A percentile compares a stretch with the other conserved stretches of the same genome.
These are phyloP conservation scores for Hippophae tibetana DNA, from an alignment of 306 rosid species.

Conservation along the genomic window DNA sequence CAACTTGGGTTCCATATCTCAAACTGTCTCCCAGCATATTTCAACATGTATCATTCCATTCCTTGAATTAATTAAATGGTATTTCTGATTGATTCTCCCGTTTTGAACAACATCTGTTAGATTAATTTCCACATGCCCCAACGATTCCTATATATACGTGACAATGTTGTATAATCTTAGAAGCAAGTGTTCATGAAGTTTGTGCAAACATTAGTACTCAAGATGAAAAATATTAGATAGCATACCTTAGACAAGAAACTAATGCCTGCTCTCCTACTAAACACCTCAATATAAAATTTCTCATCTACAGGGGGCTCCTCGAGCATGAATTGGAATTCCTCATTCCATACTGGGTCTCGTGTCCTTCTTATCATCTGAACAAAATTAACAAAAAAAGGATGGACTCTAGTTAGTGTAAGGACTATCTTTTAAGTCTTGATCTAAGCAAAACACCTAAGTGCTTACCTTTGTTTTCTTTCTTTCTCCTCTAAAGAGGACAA, in stretches of 20 bases:
- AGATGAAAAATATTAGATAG: background rate
- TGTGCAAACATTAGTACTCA: background rate
- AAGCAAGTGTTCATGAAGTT: too few relatives aligned
- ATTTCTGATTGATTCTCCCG: conserved; percentile 68
- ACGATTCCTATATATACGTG: conserved; percentile 43
- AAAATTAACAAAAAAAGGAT: background rate
- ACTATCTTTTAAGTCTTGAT: background rate
- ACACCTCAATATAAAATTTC: conserved; percentile 59
- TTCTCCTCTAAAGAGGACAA: conserved; percentile 61
- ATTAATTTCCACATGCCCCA: conserved; percentile 73
- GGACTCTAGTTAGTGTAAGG: background rate
- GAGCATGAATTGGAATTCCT: conserved; percentile 76
- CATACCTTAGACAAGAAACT: conserved; percentile 50
- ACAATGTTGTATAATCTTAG: background rate
- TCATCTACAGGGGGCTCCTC: conserved; percentile 80
- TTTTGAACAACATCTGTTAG: conserved; percentile 65
- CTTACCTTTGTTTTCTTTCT: conserved; percentile 64
- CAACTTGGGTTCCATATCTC: conserved; percentile 6
- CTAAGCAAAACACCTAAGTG: background rate
- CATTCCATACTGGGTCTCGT: conserved; percentile 69
- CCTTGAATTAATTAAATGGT: conserved; percentile 66
- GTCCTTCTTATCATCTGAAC: conserved; percentile 45
- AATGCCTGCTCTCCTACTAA: conserved; percentile 44
- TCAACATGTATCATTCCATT: conserved; percentile 72
- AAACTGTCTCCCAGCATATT: conserved; percentile 46